Conservation (phyloP, 345 rosid genomes). For the Eucalyptus fibrosa region DNA sequence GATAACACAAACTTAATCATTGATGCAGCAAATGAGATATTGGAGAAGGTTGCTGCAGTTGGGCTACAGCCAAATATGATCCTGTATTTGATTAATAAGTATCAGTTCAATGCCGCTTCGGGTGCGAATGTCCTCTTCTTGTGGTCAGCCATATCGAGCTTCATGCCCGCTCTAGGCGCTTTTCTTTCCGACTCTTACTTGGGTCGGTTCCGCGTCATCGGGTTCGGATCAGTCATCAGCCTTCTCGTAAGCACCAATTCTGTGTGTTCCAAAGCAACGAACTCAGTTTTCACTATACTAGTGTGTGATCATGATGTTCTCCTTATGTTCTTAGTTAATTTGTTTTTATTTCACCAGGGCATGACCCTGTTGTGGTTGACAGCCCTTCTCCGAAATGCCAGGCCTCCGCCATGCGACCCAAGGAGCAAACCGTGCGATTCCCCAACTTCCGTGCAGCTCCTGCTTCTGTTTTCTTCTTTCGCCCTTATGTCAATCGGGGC, state of each 20-base stretch:
- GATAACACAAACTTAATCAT: background rate
- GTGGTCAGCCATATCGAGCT: constrained; percentile 23
- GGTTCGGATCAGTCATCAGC: constrained; percentile 9
- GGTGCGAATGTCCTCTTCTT: constrained; percentile 24
- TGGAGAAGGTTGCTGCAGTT: constrained; percentile 30
- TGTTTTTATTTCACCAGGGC: constrained; percentile 13
- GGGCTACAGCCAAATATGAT: constrained; percentile 43
- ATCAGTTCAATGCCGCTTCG: constrained; percentile 14
- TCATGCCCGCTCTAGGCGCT: constrained; percentile 31
- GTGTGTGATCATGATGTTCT: background rate
- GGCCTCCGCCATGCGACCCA: constrained; percentile 17
- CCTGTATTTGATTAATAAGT: constrained; percentile 12
- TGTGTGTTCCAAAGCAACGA: background rate
- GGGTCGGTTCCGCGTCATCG: constrained; percentile 33
- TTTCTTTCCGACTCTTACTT: constrained; percentile 37
- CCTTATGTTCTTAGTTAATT: background rate
- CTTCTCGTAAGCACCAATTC: constrained; percentile 10
- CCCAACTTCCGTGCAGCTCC: constrained; percentile 4
- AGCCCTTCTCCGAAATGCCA: constrained; percentile 14
- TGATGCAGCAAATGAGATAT: constrained; percentile 41
- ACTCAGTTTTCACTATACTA: background rate
- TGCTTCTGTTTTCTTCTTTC: constrained; percentile 17
- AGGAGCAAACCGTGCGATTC: background rate
- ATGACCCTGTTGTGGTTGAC: constrained; percentile 28
- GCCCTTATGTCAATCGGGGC: constrained; percentile 32